These are phyloP conservation scores for Eucalyptus erythrocorys DNA, from an alignment of 345 rosid genomes.

Conservation along the genomic window DNA sequence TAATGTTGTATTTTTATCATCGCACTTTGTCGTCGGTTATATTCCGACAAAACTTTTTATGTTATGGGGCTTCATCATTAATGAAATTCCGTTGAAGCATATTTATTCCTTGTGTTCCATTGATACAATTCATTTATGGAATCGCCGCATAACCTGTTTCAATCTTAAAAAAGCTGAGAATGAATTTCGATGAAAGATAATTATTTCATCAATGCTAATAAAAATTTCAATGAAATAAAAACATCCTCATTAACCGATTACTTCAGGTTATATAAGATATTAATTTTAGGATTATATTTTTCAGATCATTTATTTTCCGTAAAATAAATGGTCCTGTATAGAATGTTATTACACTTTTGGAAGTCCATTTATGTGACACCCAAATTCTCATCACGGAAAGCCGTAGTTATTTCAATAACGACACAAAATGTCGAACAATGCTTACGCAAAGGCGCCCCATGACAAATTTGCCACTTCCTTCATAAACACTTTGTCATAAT, in stretches of 20 bases:
- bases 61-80: neutral
- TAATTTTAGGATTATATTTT: too few relatives aligned
- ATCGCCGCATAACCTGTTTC: neutral
- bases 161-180: neutral
- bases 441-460: neutral
- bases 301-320: too few relatives aligned
- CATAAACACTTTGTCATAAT: neutral
- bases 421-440: neutral
- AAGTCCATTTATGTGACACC: neutral
- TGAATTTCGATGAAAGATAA: too few relatives aligned
- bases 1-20: neutral
- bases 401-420: neutral
- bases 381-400: neutral
- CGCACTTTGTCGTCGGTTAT: neutral
- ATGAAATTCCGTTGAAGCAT: neutral
- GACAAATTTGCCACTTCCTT: neutral
- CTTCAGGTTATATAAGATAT: too few relatives aligned
- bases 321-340: neutral
- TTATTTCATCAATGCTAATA: neutral
- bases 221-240: neutral
- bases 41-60: too few relatives aligned
- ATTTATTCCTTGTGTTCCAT: neutral
- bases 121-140: neutral
- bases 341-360: neutral
- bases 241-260: neutral